Conservation (phyloP, 352 stramenopile genomes). For the Pythium aquatile region DNA sequence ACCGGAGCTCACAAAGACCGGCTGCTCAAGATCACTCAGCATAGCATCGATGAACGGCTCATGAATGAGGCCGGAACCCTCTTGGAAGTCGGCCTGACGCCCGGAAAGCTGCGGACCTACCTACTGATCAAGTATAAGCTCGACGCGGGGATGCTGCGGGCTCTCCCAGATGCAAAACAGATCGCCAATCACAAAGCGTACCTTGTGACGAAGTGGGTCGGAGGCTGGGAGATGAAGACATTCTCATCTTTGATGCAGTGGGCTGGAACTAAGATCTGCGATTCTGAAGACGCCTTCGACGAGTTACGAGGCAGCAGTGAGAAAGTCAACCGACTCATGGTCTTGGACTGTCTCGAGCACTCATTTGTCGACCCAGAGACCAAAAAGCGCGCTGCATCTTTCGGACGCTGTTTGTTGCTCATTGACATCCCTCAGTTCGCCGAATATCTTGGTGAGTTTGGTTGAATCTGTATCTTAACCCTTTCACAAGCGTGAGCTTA, state of each 20-base stretch:
- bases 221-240: slow-evolving; percentile 11
- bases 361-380: neutral
- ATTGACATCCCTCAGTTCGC: too few species aligned
- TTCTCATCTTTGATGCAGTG: slow-evolving; percentile 2
- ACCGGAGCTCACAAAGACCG: neutral
- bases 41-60: neutral
- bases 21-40: neutral
- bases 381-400: neutral
- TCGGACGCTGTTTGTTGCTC: neutral
- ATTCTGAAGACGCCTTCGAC: neutral
- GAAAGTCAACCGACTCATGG: neutral
- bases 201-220: neutral
- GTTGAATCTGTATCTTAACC: too few species aligned
- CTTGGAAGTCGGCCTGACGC: neutral
- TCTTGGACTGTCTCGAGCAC: slow-evolving; percentile 1
- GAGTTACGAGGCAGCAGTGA: neutral
- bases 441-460: too few species aligned
- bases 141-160: neutral
- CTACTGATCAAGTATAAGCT: neutral
- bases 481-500: too few species aligned
- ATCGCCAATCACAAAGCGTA: slow-evolving; percentile 5
- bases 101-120: neutral
- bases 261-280: neutral
- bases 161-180: neutral
- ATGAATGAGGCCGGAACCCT: neutral